Evolutionary conservation across 1,284 basidiomycete genomes (phyloP), one percentile per base, ranked within the genome.

Genomic region (Chalciporus piperatoides): DNA sequence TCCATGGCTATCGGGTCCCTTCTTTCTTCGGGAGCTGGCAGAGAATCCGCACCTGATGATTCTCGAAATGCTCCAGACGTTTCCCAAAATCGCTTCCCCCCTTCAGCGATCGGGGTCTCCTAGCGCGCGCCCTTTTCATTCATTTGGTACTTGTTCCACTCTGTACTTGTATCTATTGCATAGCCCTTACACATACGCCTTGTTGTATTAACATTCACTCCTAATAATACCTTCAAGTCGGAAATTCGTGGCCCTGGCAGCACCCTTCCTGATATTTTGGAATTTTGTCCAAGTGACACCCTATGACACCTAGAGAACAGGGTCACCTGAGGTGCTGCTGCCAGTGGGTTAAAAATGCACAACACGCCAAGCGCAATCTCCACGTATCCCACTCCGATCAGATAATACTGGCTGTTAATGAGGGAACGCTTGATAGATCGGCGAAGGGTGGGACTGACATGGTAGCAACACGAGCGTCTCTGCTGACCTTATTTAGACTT

Each of bases 1-100:
- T 65, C 64, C 44, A 65, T 65, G 67, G 68, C 64, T 23, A 65
- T 65, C 28, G 64, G 66, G 2, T 65, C 64, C 1, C 60, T 65
- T 25, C 67, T 65, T 41, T 65, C 64, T 15, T 63, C 64, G 2
- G 65, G 57, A 2, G 51, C 60, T 25, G 53, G 49, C 21, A 63
- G 58, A 54, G 64, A 68, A 36, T 23, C 63, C 39, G 45, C 15
- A 41, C 54, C 48, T 7, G 64, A 65, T 4, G 66, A 65, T 37
- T 30, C 52, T 23, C 59, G 60, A 59, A 61, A 60, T 48, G 23
- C 24, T 15, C 21, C 53, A 11, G 67, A 64, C 25, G 32, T 43
- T 40, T 40, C 59, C 8, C 60, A 64, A 38, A 27, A 54, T 43
- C 63, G 60, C 42, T 55, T 61, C 44, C 41, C 59, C 24, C 42